Evolutionary conservation across 2,329 filamentous ascomycete species (phyloP).

Genomic region (Colletotrichum tanaceti): DNA sequence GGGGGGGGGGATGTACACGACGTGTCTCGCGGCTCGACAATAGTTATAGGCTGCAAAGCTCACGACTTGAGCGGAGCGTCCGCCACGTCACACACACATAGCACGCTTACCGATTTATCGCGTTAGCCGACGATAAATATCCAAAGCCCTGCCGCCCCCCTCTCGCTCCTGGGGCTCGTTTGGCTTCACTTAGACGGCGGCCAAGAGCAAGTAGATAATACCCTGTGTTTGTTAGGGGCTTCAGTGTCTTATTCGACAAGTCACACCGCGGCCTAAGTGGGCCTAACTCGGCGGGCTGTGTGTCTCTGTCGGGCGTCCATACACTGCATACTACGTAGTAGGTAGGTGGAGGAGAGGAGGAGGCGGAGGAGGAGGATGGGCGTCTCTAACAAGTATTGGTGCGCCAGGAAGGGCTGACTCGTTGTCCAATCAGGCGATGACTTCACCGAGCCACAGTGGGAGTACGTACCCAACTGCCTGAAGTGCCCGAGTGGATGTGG

Average conservation of each 20-base stretch:
- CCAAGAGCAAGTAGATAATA: neutral
- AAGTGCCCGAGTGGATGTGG: neutral
- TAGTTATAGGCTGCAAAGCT: neutral
- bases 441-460: conserved; percentile 20
- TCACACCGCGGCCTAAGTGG: neutral
- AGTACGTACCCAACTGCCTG: conserved; percentile 14
- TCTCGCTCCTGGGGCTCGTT: too few relatives aligned
- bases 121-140: neutral
- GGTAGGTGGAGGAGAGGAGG: neutral
- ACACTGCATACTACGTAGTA: neutral
- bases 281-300: neutral
- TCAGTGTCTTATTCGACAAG: neutral
- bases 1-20: too few relatives aligned
- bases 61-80: neutral
- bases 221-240: neutral
- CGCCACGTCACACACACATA: conserved; percentile 17
- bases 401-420: neutral
- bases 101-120: neutral
- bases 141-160: neutral
- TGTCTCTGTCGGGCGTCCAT: neutral
- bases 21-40: neutral
- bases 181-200: neutral
- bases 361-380: neutral
- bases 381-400: conserved; percentile 1
- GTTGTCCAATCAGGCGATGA: conserved; percentile 24